A percentile compares a stretch with the other conserved stretches of the same genome.
Conservation (phyloP, 768 basidiomycete species). For the Pholiota microspora region DNA sequence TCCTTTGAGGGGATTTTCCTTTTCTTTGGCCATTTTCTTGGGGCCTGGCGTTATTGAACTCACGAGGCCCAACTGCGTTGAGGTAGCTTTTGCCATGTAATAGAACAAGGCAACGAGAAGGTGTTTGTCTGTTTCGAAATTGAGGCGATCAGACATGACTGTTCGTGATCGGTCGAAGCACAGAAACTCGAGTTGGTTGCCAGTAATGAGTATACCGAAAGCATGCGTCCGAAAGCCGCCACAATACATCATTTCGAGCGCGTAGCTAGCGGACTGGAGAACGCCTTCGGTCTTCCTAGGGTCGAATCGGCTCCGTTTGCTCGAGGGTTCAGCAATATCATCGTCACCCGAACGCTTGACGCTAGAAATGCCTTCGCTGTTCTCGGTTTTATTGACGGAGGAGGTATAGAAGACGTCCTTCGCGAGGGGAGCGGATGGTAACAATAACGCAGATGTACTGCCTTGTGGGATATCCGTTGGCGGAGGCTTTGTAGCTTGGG, state of each 20-base stretch:
- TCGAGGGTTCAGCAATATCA: not conserved
- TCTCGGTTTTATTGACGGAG: too few relatives aligned
- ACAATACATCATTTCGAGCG: not conserved
- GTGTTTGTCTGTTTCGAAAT: not conserved
- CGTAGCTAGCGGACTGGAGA: not conserved
- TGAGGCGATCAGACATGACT: not conserved
- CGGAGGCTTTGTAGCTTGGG: too few relatives aligned
- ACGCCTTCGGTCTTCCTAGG: not conserved
- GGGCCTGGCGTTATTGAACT: not conserved
- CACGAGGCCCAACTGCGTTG: not conserved
- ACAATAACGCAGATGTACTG: too few relatives aligned
- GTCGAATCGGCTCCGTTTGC: not conserved
- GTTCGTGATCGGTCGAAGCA: not conserved
- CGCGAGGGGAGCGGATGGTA: too few relatives aligned
- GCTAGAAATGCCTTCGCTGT: too few relatives aligned
- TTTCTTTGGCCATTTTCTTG: not conserved
- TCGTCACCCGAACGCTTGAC: too few relatives aligned
- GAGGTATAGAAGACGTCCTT: too few relatives aligned
- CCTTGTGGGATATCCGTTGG: too few relatives aligned
- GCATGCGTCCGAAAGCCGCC: not conserved
- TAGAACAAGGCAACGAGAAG: not conserved
- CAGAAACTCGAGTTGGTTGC: not conserved
- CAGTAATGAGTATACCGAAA: not conserved
- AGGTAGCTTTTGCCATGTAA: not conserved
- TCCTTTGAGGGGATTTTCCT: not conserved